Conservation (phyloP, 208 protist species). For the Trypanosoma avium region DNA sequence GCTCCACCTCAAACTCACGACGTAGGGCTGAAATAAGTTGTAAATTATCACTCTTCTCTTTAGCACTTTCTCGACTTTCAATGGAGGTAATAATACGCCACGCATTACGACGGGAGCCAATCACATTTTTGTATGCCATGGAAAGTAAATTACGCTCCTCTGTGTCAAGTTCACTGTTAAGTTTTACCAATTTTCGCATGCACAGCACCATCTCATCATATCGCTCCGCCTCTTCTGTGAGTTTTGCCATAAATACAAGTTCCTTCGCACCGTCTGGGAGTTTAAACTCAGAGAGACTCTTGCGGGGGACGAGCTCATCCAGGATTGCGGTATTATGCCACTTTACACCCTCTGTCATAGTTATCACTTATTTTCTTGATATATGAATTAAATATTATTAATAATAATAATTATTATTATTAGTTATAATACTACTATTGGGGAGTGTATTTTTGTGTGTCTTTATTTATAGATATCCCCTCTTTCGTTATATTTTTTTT, state of each 20-base stretch:
- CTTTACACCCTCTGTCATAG: slow-evolving; percentile 78
- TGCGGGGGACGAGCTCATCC: slow-evolving; percentile 80
- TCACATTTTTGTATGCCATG: slow-evolving; percentile 99
- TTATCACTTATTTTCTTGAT: slow-evolving; percentile 2
- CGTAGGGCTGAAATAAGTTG: slow-evolving; percentile 94
- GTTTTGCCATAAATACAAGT: slow-evolving; percentile 96
- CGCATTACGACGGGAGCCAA: slow-evolving; percentile 97
- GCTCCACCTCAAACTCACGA: slow-evolving; percentile 96
- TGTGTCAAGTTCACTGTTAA: slow-evolving; percentile 96
- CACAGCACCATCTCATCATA: slow-evolving; percentile 98
- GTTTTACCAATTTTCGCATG: slow-evolving; percentile 97
- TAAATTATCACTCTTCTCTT: slow-evolving; percentile 88
- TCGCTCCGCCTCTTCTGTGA: slow-evolving; percentile 98
- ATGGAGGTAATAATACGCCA: slow-evolving; percentile 98
- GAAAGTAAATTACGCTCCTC: slow-evolving; percentile 99
- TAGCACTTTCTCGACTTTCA: slow-evolving; percentile 95
- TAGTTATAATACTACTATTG: background rate
- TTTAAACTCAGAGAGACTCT: slow-evolving; percentile 55
- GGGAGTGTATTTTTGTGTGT: background rate
- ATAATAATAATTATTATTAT: background rate
- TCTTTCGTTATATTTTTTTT: background rate
- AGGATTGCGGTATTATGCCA: slow-evolving; percentile 78
- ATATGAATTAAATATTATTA: background rate
- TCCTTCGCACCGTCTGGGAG: slow-evolving; percentile 84
- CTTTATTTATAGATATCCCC: background rate